Base-by-base conservation (phyloP, 2,329 filamentous ascomycete species). In the Atkinsonella texensis region DNA sequence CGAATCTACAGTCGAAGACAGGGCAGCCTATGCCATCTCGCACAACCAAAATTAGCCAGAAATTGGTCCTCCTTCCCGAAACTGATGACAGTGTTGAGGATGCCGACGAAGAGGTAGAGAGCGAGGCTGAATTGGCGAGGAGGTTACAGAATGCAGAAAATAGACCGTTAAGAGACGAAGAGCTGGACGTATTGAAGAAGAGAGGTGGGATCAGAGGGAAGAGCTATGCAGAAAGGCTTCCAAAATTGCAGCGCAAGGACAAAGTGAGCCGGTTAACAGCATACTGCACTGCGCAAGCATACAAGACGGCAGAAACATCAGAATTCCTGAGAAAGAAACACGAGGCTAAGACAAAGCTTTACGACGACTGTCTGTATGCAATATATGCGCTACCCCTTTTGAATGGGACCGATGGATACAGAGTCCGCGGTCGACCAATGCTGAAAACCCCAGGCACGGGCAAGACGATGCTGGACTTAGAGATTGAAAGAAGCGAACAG, bases 351-450 rank as follows among this genome's bases (percentile, higher is more conserved):
- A 95, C 91, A 13, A 98, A 98, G 69, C 76, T 97, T 5, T 98
- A 98, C 68, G 93, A 98, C 66, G 93, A 98, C 67, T 98, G 93
- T 63, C 74, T 98, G 23, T 98, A 98, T 65, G 88, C 85, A 28
- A 91, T 95, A 46, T 98, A 98, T 67, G 90, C 96, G 64, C 72
- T 96, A 32, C 93, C 93, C 5, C 72, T 98, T 15, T 74, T 97
- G 50, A 85, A 88, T 2, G 93, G 91, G 1, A 81, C 75, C 46
- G 89, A 95, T 47, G 91, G 93, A 1, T 96, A 90, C 66, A 77
- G 93, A 28, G 75, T 98, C 28, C 81, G 88, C 60, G 96, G 91
- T 64, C 89, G 90, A 62, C 93, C 93, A 0, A 86, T 95, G 23
- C 71, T 97, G 49, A 95, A 95, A 69, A 94, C 87, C 45, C 90